These are phyloP conservation scores for Diaporthe capsici DNA, from an alignment of 2,329 filamentous ascomycete genomes.

Conservation along the genomic window DNA sequence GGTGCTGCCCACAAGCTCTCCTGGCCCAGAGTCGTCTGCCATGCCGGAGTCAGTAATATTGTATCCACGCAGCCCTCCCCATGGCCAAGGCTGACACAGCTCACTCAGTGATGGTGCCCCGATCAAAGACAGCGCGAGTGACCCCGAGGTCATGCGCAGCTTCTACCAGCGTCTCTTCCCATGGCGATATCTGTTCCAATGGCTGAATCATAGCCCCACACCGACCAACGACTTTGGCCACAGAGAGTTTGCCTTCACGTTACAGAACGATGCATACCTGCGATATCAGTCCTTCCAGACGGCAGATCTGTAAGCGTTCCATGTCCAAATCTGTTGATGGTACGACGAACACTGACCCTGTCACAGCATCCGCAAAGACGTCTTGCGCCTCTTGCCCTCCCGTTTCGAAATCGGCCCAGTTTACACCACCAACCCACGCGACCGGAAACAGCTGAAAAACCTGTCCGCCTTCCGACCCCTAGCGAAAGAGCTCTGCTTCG, in stretches of 20 bases:
- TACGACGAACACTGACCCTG: slow-evolving; percentile 32
- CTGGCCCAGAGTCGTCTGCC: slow-evolving; percentile 58
- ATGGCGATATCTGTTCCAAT: slow-evolving; percentile 95
- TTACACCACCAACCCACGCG: slow-evolving; percentile 92
- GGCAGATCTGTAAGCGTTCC: slow-evolving; percentile 62
- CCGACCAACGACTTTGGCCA: slow-evolving; percentile 91
- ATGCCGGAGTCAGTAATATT: not conserved
- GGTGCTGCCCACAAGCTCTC: slow-evolving; percentile 58
- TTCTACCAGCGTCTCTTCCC: slow-evolving; percentile 98
- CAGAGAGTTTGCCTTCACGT: slow-evolving; percentile 95
- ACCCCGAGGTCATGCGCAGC: slow-evolving; percentile 88
- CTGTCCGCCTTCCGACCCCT: slow-evolving; percentile 86
- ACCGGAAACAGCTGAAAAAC: slow-evolving; percentile 89
- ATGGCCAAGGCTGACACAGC: slow-evolving; percentile 45
- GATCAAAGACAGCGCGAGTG: slow-evolving; percentile 66
- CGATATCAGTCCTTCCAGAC: slow-evolving; percentile 83
- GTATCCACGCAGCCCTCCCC: not conserved
- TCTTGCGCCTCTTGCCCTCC: slow-evolving; percentile 87
- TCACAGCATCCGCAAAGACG: slow-evolving; percentile 86
- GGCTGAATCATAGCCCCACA: slow-evolving; percentile 93
- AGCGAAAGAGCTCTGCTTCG: slow-evolving; percentile 95
- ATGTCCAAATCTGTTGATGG: not conserved
- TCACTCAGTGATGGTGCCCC: slow-evolving; percentile 52
- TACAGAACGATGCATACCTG: slow-evolving; percentile 92
- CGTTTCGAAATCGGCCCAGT: slow-evolving; percentile 99